Base-by-base conservation (phyloP, 2,329 filamentous ascomycete species). In the Chrysoporthe cubensis region DNA sequence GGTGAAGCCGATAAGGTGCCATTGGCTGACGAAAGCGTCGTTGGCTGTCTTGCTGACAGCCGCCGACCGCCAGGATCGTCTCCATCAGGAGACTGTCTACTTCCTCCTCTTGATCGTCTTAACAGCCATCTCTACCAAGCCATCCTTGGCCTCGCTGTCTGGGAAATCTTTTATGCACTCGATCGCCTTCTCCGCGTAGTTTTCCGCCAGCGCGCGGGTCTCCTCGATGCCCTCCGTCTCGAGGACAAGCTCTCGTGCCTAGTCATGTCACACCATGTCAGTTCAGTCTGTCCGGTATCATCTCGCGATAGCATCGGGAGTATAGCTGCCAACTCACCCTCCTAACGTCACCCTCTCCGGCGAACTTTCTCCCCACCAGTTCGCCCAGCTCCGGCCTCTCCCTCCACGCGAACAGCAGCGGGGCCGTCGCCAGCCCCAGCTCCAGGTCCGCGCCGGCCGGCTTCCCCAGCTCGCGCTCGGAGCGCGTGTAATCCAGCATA, bases 391-490 rank as follows among this genome's bases (percentile, higher is more conserved):
- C 93, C 34, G 90, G 88, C 74, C 92, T 92, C 72, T 91, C 87
- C 81, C 94, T 94, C 96, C 96, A 99, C 0, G 96, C 96, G 82
- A 98, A 99, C 54, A 99, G 82, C 71, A 99, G 81, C 18, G 96
- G 96, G 14, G 96, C 96, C 14, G 96, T 99, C 56, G 96, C 96
- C 67, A 99, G 85, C 4, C 96, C 96, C 42, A 99, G 83, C 80
- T 98, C 93, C 70, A 99, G 80, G 80, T 99, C 96, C 42, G 96
- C 96, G 52, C 95, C 96, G 5, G 95, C 93, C 2, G 96, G 96
- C 81, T 99, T 99, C 34, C 96, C 96, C 54, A 99, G 82, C 77
- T 97, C 94, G 68, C 88, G 86, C 54, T 90, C 93, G 65, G 87
- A 93, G 70, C 93, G 88, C 0, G 96, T 98, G 78, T 98, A 99